Evolutionary conservation across 1,284 basidiomycete species (phyloP).

Genomic region (Ganoderma boninense): DNA sequence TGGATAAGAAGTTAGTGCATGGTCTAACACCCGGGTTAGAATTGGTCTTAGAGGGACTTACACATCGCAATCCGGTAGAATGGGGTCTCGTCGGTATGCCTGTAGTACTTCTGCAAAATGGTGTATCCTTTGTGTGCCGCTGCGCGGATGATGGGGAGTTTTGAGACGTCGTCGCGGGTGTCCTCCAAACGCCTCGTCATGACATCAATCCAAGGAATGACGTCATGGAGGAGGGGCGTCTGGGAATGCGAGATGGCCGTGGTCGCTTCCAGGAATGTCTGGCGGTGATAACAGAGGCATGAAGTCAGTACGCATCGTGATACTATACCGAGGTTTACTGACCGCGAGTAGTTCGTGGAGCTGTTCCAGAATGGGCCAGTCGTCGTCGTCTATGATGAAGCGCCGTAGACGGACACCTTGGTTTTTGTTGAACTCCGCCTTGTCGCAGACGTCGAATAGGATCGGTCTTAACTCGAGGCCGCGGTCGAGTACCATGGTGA

Average conservation of each 20-base stretch:
- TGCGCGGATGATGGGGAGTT: conserved; percentile 25
- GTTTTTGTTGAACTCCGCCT: background rate
- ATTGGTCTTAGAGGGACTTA: too few species aligned
- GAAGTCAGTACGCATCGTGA: too few species aligned
- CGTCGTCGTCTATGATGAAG: too few species aligned
- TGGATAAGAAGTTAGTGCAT: too few species aligned
- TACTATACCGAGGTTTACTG: too few species aligned
- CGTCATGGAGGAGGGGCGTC: conserved; percentile 17
- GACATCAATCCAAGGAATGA: conserved; percentile 42
- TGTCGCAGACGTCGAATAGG: background rate
- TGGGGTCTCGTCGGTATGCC: conserved; percentile 37
- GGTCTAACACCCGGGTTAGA: too few species aligned
- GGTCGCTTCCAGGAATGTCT: conserved; percentile 2
- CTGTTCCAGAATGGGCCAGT: too few species aligned
- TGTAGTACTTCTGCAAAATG: conserved; percentile 42
- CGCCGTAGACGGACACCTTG: too few species aligned
- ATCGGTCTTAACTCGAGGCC: background rate
- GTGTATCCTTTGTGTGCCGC: conserved; percentile 35
- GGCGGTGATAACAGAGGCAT: too few species aligned
- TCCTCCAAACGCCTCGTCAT: conserved; percentile 30
- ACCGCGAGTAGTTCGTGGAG: too few species aligned
- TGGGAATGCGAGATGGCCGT: conserved; percentile 31
- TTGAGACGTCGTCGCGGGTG: conserved; percentile 16
- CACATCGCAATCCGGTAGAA: conserved; percentile 24
- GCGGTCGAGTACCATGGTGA: background rate